Percentiles rank a stretch among this genome's conserved stretches.
Evolutionary conservation across 441 rosid species (phyloP).

Genomic region (Raphanus hybrid): DNA sequence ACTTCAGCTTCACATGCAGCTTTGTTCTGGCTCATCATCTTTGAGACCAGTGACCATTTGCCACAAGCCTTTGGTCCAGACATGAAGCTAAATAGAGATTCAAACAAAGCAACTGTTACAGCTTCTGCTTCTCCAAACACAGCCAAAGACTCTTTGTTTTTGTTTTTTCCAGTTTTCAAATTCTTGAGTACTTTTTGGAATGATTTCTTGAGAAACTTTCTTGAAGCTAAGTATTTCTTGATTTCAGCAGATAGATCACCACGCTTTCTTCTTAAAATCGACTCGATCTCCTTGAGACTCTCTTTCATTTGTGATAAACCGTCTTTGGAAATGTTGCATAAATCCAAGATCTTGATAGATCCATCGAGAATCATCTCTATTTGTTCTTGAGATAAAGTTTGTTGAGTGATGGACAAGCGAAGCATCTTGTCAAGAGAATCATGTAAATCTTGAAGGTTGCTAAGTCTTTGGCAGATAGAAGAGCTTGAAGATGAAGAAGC

Average conservation of each 20-base stretch:
- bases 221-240: slow-evolving; percentile 43
- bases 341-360: slow-evolving; percentile 52
- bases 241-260: slow-evolving; percentile 39
- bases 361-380: slow-evolving; percentile 42
- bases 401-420: slow-evolving; percentile 36
- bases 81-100: slow-evolving; percentile 26
- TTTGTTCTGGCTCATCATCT: slow-evolving; percentile 41
- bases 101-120: slow-evolving; percentile 26
- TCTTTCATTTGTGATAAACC: slow-evolving; percentile 45
- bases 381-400: slow-evolving; percentile 40
- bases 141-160: slow-evolving; percentile 9
- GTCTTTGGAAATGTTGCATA: slow-evolving; percentile 45
- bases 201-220: slow-evolving; percentile 41
- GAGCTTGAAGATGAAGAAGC: slow-evolving; percentile 36
- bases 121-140: slow-evolving; percentile 40
- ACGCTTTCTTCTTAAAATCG: slow-evolving; percentile 44
- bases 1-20: slow-evolving; percentile 31
- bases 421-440: slow-evolving; percentile 46
- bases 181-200: slow-evolving; percentile 40
- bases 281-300: slow-evolving; percentile 43
- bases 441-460: slow-evolving; percentile 46
- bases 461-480: slow-evolving; percentile 30
- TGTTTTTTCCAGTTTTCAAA: slow-evolving; percentile 33
- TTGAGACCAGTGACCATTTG: slow-evolving; percentile 48
- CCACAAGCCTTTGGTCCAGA: slow-evolving; percentile 17